Base-by-base conservation (phyloP, 2,329 filamentous ascomycete species). In the Fusarium avenaceum region DNA sequence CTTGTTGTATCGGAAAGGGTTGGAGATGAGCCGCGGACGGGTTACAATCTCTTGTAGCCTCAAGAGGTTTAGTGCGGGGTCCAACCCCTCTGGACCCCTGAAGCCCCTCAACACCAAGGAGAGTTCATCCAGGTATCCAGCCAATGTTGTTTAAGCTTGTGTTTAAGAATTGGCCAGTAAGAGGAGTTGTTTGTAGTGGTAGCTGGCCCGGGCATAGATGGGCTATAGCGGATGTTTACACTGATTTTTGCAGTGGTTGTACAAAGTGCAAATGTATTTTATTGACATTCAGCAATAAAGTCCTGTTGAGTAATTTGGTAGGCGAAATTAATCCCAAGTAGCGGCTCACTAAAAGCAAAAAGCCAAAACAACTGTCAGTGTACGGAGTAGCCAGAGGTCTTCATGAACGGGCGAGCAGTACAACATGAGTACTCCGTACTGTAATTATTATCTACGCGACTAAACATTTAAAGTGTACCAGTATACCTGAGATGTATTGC, bases 51-150 rank as follows among this genome's bases (percentile, higher is more conserved):
- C 35, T 63, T 44, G 50, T 52, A 53, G 61, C 72, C 71, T 46
- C 39, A 71, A 51, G n/a, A 10, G 43, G 72, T 48, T 62, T 74
- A 74, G 72, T 73, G 72, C 71, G 72, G 72, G 72, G 72, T 73
- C 63, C 48, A 58, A 54, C 60, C 63, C 61, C 63, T 66, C 58
- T 61, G 38, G 69, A 65, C 71, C 72, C 71, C 68, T 64, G 49
- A 50, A 65, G 47, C 68, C 65, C 68, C 68, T 71, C 68, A 70
- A 57, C 68, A 63, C 67, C 67, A 66, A 40, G 50, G 40, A 53
- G 30, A 53, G 32, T 44, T 58, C 49, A 33, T 51, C 50, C 28
- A 32, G 28, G 30, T 42, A 46, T 42, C 35, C 35, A 42, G 33
- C 59, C 61, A 44, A 64, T 58, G 20, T 10, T 35, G n/a, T 56